Conservation (phyloP, 2,329 filamentous ascomycete species). For the Domatiomyces catenatus region DNA sequence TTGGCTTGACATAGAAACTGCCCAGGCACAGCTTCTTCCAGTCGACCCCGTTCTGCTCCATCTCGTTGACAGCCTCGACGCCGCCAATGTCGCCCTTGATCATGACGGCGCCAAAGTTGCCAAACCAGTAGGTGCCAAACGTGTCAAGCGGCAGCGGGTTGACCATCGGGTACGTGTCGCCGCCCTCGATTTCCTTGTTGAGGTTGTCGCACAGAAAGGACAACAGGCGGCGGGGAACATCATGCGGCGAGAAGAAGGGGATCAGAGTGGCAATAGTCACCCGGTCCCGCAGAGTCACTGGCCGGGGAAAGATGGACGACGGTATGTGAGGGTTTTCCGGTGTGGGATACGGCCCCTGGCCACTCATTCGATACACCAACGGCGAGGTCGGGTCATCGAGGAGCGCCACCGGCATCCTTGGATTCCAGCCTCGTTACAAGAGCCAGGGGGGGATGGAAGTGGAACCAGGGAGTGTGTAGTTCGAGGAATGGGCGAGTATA, state of each 20-base stretch:
- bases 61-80: conserved; percentile 36
- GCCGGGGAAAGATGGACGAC: conserved; percentile 51
- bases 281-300: conserved; percentile 69
- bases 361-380: conserved; percentile 55
- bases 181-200: conserved; percentile 80
- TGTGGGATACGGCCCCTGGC: conserved; percentile 49
- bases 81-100: conserved; percentile 58
- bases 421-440: background rate
- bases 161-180: conserved; percentile 82
- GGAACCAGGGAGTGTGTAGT: background rate
- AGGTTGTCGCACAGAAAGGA: conserved; percentile 69
- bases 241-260: conserved; percentile 60
- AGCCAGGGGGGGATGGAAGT: background rate
- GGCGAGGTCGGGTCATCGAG: conserved; percentile 60
- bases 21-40: conserved; percentile 73
- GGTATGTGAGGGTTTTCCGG: conserved; percentile 50
- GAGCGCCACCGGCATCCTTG: conserved; percentile 58
- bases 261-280: conserved; percentile 72
- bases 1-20: conserved; percentile 88
- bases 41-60: conserved; percentile 44
- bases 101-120: conserved; percentile 80
- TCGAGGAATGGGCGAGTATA: background rate
- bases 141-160: conserved; percentile 56
- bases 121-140: conserved; percentile 79
- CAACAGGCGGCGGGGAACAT: conserved; percentile 61